A percentile compares a stretch with the other conserved stretches of the same genome.
Conservation (phyloP, 2,329 filamentous ascomycete species). For the Lizonia empirigonia region DNA sequence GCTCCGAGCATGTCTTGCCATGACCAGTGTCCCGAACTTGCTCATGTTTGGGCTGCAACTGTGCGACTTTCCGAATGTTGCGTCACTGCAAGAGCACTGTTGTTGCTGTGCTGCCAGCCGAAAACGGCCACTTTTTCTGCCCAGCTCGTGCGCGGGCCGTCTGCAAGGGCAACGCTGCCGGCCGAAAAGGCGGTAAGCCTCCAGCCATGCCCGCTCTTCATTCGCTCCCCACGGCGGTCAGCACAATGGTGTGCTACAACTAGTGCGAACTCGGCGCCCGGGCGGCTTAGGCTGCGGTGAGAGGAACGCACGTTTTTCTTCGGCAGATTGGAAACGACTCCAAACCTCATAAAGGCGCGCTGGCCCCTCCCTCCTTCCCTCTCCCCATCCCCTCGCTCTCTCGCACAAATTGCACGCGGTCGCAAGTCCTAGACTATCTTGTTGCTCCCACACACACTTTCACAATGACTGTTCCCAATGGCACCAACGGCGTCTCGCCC, state of each 20-base stretch:
- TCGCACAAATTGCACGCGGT: constrained; percentile 37
- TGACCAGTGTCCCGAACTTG: constrained; percentile 92
- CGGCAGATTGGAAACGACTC: constrained; percentile 31
- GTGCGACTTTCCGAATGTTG: constrained; percentile 1
- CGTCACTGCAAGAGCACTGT: constrained; percentile 6
- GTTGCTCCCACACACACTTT: constrained; percentile 15
- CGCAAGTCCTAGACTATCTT: constrained; percentile 48
- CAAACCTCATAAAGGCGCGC: constrained; percentile 38
- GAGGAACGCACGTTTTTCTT: constrained; percentile 35
- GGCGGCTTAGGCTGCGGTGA: constrained; percentile 15
- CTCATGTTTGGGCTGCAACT: constrained; percentile 70
- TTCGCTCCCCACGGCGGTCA: constrained; percentile 28
- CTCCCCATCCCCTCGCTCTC: constrained; percentile 28
- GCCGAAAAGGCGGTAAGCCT: constrained; percentile 12
- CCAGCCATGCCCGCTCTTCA: background rate
- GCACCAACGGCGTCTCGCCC: constrained; percentile 23
- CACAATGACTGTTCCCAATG: constrained; percentile 38
- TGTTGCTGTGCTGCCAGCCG: background rate
- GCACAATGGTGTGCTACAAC: constrained; percentile 10
- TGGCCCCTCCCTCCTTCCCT: constrained; percentile 31
- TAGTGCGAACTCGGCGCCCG: constrained; percentile 9
- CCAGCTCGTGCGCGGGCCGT: constrained; percentile 11
- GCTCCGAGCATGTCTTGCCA: constrained; percentile 57
- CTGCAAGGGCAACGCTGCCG: constrained; percentile 23
- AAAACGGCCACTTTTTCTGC: constrained; percentile 14